These are phyloP conservation scores for Acidomyces sp. DNA, from an alignment of 495 filamentous ascomycete genomes.

Conservation along the genomic window DNA sequence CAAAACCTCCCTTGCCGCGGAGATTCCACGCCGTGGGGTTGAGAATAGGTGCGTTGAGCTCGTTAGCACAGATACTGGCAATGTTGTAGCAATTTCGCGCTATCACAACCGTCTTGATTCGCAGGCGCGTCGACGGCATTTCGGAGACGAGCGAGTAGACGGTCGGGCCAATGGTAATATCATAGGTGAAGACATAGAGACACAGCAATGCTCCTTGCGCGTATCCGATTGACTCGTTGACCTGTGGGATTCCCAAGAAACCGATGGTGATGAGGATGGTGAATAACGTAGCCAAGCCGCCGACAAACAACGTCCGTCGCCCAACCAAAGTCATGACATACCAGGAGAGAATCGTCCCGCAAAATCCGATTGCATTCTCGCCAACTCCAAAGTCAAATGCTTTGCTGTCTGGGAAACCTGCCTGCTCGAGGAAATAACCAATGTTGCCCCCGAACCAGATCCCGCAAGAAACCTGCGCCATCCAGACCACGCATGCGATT, in stretches of 20 bases:
- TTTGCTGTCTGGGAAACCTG: constrained; percentile 2
- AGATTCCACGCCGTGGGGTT: constrained; percentile 64
- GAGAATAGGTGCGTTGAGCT: constrained; percentile 64
- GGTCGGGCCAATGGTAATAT: constrained; percentile 62
- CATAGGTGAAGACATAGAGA: constrained; percentile 58
- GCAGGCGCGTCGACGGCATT: constrained; percentile 57
- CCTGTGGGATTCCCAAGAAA: constrained; percentile 54
- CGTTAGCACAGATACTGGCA: constrained; percentile 51
- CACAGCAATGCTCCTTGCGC: constrained; percentile 55
- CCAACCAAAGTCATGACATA: constrained; percentile 9
- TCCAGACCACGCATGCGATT: constrained; percentile 45
- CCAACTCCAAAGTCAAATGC: constrained; percentile 11
- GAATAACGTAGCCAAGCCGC: constrained; percentile 2
- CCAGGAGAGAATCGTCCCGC: constrained; percentile 14
- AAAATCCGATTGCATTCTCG: constrained; percentile 6
- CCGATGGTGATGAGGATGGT: constrained; percentile 44
- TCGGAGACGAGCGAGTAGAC: constrained; percentile 57
- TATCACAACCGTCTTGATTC: constrained; percentile 63
- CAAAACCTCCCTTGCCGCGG: constrained; percentile 26
- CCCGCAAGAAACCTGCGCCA: constrained; percentile 65
- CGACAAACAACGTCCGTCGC: constrained; percentile 15
- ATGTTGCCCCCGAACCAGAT: constrained; percentile 30
- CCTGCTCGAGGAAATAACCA: constrained; percentile 6
- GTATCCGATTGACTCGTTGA: constrained; percentile 41
- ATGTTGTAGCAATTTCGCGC: constrained; percentile 61